Percentiles rank a stretch among this genome's conserved stretches.
These are phyloP conservation scores for Centaurea solstitialis DNA, from an alignment of 129 eudicot species.

Conservation along the genomic window DNA sequence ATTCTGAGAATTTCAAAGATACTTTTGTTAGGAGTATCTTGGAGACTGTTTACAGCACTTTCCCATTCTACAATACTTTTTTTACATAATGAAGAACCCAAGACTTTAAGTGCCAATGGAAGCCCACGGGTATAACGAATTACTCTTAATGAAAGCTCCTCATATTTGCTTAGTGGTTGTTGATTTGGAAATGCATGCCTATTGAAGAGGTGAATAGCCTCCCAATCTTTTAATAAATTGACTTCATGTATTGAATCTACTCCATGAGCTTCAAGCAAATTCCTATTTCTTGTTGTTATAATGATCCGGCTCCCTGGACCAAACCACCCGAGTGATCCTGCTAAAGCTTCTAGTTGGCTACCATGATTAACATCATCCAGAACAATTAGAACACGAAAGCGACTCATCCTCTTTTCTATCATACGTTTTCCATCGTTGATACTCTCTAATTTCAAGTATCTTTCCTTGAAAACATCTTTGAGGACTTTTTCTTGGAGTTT, in stretches of 20 bases:
- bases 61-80: background rate
- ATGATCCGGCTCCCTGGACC: slow-evolving; percentile 18
- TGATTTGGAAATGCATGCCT: slow-evolving; percentile 13
- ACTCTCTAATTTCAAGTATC: background rate
- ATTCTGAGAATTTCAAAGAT: slow-evolving; percentile 5
- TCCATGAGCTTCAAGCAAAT: background rate
- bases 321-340: slow-evolving; percentile 1
- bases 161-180: background rate
- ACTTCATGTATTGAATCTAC: background rate
- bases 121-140: background rate
- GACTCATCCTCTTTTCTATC: background rate
- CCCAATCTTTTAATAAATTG: background rate
- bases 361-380: slow-evolving; percentile 22
- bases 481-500: slow-evolving; percentile 23
- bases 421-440: background rate
- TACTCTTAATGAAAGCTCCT: background rate
- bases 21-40: background rate
- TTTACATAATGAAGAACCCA: slow-evolving; percentile 16
- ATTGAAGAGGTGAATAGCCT: slow-evolving; percentile 12
- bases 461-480: background rate
- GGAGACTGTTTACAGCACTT: slow-evolving; percentile 2
- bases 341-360: background rate
- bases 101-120: slow-evolving; percentile 34
- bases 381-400: slow-evolving; percentile 3
- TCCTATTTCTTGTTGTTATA: slow-evolving; percentile 17